phyloP scores from a whole-genome alignment of 306 rosid genomes.

The Dryas drummondii region DNA sequence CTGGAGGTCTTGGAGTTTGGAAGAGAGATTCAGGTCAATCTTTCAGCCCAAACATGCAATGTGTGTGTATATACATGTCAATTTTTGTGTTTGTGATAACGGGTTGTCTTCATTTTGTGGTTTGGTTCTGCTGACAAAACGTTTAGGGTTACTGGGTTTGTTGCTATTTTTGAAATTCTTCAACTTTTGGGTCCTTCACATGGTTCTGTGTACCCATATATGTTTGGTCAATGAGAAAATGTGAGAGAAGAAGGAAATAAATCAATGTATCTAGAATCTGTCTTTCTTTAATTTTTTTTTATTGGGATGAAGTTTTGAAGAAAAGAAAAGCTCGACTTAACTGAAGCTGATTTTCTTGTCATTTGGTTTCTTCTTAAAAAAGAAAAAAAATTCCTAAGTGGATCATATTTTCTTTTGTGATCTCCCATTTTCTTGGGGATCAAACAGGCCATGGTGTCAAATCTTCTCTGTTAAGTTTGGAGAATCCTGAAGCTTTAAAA shows the following conservation, averaged over 20 bases:
- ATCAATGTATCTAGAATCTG: neutral
- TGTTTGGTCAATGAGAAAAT: conserved; percentile 16
- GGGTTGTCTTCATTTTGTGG: conserved; percentile 3
- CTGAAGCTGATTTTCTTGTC: neutral
- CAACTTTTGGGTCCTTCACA: neutral
- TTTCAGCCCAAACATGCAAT: conserved; percentile 9
- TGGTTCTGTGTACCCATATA: neutral
- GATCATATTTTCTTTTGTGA: neutral
- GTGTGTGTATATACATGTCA: conserved; percentile 6
- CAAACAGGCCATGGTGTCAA: neutral
- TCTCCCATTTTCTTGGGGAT: conserved; percentile 6
- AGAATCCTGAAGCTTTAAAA: conserved; percentile 2
- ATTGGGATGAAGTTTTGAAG: neutral
- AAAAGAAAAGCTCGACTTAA: conserved; percentile 1
- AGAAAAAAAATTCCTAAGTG: neutral
- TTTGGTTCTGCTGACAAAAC: conserved; percentile 2
- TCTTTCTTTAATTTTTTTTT: neutral
- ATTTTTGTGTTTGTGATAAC: neutral
- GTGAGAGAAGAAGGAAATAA: neutral
- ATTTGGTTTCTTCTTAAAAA: neutral
- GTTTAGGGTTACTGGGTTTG: conserved; percentile 31
- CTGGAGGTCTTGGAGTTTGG: conserved; percentile 39
- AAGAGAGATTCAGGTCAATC: conserved; percentile 55
- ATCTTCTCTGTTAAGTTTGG: conserved; percentile 6
- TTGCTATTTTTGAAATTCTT: conserved; percentile 4